These are phyloP conservation scores for Urtica urens DNA, from an alignment of 306 rosid species.

Conservation along the genomic window DNA sequence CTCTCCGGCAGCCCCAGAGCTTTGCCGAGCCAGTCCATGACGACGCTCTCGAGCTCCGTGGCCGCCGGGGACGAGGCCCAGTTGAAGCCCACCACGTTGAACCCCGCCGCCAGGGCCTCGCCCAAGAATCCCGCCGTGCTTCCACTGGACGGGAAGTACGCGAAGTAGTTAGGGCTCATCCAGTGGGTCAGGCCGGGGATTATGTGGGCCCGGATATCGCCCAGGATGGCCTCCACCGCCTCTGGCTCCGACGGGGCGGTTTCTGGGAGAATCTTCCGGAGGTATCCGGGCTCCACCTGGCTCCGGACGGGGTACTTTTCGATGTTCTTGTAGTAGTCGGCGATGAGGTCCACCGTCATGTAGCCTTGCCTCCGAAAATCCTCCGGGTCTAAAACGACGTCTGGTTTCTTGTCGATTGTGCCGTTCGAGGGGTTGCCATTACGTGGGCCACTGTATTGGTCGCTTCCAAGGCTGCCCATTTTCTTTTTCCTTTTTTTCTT, in stretches of 20 bases:
- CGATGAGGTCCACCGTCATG: conserved; percentile 24
- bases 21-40: conserved; percentile 35
- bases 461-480: too few relatives aligned
- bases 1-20: conserved; percentile 27
- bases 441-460: too few relatives aligned
- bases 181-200: conserved; percentile 35
- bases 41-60: conserved; percentile 29
- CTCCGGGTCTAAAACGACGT: conserved; percentile 17
- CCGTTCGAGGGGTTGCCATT: too few relatives aligned
- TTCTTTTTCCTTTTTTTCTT: too few relatives aligned
- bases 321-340: conserved; percentile 22
- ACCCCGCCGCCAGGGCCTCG: conserved; percentile 26
- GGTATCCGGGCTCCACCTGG: conserved; percentile 26
- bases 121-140: conserved; percentile 25
- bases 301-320: conserved; percentile 24
- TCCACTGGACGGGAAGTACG: conserved; percentile 6
- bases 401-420: conserved; percentile 5
- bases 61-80: conserved; percentile 37
- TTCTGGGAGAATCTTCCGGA: conserved; percentile 11
- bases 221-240: conserved; percentile 21
- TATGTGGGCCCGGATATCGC: conserved; percentile 17
- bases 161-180: conserved; percentile 26
- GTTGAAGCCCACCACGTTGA: conserved; percentile 27
- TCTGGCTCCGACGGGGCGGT: conserved; percentile 21
- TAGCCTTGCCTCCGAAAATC: conserved; percentile 33